phyloP scores from a whole-genome alignment of 176 grass and related monocot genomes.

The Carex littledalei region DNA sequence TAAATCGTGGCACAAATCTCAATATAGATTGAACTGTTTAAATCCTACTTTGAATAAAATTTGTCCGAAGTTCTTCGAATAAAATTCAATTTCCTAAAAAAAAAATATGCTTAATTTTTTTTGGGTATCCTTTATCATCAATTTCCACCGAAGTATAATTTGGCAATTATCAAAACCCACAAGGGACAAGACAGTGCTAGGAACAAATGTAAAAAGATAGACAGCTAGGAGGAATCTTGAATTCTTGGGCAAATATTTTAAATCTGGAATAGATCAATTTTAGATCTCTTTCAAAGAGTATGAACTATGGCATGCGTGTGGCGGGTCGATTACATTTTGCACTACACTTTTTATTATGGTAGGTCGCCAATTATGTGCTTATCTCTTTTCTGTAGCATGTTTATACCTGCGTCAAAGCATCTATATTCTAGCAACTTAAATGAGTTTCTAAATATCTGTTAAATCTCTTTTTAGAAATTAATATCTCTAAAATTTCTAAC shows the following conservation, averaged over 20 bases:
- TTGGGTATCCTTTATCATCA: not conserved
- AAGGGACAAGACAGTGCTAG: not conserved
- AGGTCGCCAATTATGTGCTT: not conserved
- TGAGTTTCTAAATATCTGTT: no score
- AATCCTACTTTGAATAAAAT: no score
- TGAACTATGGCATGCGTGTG: not conserved
- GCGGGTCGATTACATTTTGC: not conserved
- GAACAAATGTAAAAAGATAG: not conserved
- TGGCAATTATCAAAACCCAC: not conserved
- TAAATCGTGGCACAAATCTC: no score
- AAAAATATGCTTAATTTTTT: no score
- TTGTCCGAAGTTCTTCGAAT: no score
- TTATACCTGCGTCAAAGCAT: no score
- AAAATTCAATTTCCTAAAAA: no score
- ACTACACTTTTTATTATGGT: not conserved
- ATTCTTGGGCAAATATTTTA: not conserved
- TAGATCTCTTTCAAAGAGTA: not conserved
- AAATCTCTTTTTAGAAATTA: no score
- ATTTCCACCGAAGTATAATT: not conserved
- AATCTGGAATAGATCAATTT: no score
- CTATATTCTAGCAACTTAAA: no score
- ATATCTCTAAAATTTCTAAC: no score
- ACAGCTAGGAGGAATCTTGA: conserved; percentile 21
- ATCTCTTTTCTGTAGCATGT: not conserved
- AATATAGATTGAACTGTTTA: no score